Evolutionary conservation across 1,284 basidiomycete species (phyloP).

Genomic region (Melampsora americana): DNA sequence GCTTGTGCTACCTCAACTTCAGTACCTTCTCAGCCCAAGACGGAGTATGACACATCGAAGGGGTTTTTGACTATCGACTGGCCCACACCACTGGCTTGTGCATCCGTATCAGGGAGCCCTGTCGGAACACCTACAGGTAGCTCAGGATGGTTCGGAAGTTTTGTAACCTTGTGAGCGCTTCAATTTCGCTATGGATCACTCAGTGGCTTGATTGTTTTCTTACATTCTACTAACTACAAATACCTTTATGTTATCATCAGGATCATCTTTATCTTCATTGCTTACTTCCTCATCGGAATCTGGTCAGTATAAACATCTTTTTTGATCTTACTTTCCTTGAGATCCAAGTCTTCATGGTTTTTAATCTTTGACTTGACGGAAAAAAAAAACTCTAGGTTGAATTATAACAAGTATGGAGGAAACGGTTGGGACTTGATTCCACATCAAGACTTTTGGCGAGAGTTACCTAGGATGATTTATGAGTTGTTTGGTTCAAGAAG

Average conservation of each 20-base stretch:
- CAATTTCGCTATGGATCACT: not conserved
- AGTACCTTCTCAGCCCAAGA: not conserved
- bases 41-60: not conserved
- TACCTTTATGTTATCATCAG: not conserved
- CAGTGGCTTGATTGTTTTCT: no score
- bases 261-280: not conserved
- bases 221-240: not conserved
- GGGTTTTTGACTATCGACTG: not conserved
- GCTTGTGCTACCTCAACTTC: conserved; percentile 1
- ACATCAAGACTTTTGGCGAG: conserved; percentile 51
- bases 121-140: not conserved
- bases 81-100: conserved; percentile 7
- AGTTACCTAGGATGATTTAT: conserved; percentile 45
- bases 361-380: not conserved
- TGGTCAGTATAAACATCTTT: not conserved
- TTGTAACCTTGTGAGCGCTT: not conserved
- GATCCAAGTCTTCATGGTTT: not conserved
- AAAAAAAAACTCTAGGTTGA: conserved; percentile 39
- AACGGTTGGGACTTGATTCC: conserved; percentile 51
- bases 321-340: not conserved
- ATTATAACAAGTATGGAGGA: conserved; percentile 51
- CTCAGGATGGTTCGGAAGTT: conserved; percentile 8
- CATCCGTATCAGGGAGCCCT: not conserved
- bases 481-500: not conserved
- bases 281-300: conserved; percentile 11